Evolutionary conservation across 2,329 filamentous ascomycete genomes (phyloP), one percentile per base, ranked within the genome.

Genomic region (Aspergillus piperis): DNA sequence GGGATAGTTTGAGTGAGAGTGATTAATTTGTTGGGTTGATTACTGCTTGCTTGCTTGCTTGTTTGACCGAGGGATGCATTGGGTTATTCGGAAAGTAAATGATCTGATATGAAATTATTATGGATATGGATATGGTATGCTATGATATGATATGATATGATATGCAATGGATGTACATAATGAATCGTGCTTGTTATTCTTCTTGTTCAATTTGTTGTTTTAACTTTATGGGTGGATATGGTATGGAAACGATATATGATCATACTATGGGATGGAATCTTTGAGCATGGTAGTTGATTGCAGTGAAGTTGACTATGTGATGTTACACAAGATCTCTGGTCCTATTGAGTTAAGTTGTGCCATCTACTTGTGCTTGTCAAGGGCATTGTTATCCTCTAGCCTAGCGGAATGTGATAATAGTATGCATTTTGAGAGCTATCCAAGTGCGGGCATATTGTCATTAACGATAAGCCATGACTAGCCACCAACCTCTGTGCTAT

Each of bases 1-100:
- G 82, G 62, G 83, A 84, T 63, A 83, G 81, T 68, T 69, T 85
- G 72, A 84, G 82, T 68, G 83, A 85, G 63, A 84, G 82, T 63
- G 82, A 83, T 30, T 75, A 5, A 36, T 11, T 30, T 5, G 27
- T 30, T 30, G 27, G 27, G 27, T 30, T 30, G 27, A 30, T 30
- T 30, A 30, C 27, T 30, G 27, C 27, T 30, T 30, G 27, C 10
- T 30, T 30, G 27, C 10, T 30, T 30, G 4, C 4, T 30, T 30
- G 27, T 10, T 30, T 30, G 27, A 30, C 3, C 3, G 21, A 23
- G 3, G 25, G 25, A 27, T 8, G 25, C 25, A 27, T 27, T 27
- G 25, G 25, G 25, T 30, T 3, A 30, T 30, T 30, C 8, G 27
- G 27, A 30, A 30, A 11, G 27, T 30, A 30, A 30, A 23, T 71